These are phyloP conservation scores for Dothistroma pini DNA, from an alignment of 2,329 filamentous ascomycete species.

Conservation along the genomic window DNA sequence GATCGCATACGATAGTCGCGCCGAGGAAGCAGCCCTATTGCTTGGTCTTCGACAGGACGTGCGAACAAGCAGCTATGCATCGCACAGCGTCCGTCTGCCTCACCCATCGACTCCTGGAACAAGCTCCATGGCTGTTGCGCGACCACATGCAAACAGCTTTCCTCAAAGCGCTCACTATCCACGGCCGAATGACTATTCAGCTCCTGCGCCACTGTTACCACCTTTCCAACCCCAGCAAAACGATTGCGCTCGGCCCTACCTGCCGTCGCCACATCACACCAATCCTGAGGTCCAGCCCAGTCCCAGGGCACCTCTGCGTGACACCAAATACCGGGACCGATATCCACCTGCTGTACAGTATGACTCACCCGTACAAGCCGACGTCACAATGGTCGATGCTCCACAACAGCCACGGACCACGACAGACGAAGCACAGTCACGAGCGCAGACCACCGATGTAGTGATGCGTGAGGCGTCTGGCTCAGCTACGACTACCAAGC, in stretches of 20 bases:
- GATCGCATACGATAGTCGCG: conserved; percentile 33
- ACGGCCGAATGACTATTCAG: conserved; percentile 21
- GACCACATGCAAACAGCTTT: conserved; percentile 35
- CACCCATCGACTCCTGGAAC: conserved; percentile 6
- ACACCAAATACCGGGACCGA: background rate
- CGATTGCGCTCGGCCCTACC: conserved; percentile 12
- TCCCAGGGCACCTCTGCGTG: conserved; percentile 4
- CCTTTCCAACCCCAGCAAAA: conserved; percentile 27
- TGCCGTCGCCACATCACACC: conserved; percentile 27
- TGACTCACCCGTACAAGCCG: background rate
- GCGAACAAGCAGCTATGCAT: conserved; percentile 28
- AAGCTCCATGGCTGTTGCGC: conserved; percentile 6
- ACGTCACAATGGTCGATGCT: conserved; percentile 16
- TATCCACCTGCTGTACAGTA: background rate
- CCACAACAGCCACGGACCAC: conserved; percentile 40
- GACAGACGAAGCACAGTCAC: conserved; percentile 34
- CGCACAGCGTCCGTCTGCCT: conserved; percentile 15
- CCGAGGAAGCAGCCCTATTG: conserved; percentile 47
- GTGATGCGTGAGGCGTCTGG: conserved; percentile 24
- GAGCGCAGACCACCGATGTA: conserved; percentile 26
- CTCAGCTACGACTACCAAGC: conserved; percentile 21
- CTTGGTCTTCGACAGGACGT: conserved; percentile 37
- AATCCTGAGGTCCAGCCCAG: conserved; percentile 13
- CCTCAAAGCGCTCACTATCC: conserved; percentile 25
- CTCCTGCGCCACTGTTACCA: conserved; percentile 25